phyloP scores from a whole-genome alignment of 805 yeast species.

The Sugiyamaella marilandica region DNA sequence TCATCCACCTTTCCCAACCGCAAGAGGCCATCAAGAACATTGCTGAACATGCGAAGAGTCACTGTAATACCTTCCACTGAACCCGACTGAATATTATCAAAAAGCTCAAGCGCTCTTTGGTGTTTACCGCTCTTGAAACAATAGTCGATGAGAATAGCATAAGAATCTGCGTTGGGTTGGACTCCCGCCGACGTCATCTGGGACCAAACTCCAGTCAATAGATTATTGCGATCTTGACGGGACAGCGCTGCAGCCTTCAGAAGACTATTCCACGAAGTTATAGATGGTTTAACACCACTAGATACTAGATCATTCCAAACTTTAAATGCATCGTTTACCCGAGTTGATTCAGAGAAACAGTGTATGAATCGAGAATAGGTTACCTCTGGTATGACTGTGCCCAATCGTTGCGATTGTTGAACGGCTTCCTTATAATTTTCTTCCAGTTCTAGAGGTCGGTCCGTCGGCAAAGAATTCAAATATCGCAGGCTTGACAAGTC shows the following conservation, averaged over 20 bases:
- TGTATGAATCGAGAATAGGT: slow-evolving; percentile 29
- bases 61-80: slow-evolving; percentile 34
- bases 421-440: slow-evolving; percentile 25
- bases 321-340: slow-evolving; percentile 27
- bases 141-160: slow-evolving; percentile 45
- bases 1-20: slow-evolving; percentile 38
- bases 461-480: slow-evolving; percentile 20
- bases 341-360: slow-evolving; percentile 28
- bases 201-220: slow-evolving; percentile 29
- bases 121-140: slow-evolving; percentile 40
- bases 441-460: slow-evolving; percentile 25
- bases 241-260: slow-evolving; percentile 42
- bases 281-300: slow-evolving; percentile 39
- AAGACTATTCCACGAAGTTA: slow-evolving; percentile 56
- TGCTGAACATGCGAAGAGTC: slow-evolving; percentile 39
- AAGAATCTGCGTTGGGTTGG: slow-evolving; percentile 45
- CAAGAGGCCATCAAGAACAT: slow-evolving; percentile 43
- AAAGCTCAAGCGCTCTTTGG: slow-evolving; percentile 40
- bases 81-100: slow-evolving; percentile 34
- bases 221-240: slow-evolving; percentile 27
- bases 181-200: slow-evolving; percentile 36
- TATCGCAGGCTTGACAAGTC: slow-evolving; percentile 22
- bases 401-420: slow-evolving; percentile 10
- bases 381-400: slow-evolving; percentile 22
- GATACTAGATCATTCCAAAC: slow-evolving; percentile 49